A percentile compares a stretch with the other conserved stretches of the same genome.
These are phyloP conservation scores for Leavenworthia alabamica DNA, from an alignment of 345 rosid species.

Conservation along the genomic window DNA sequence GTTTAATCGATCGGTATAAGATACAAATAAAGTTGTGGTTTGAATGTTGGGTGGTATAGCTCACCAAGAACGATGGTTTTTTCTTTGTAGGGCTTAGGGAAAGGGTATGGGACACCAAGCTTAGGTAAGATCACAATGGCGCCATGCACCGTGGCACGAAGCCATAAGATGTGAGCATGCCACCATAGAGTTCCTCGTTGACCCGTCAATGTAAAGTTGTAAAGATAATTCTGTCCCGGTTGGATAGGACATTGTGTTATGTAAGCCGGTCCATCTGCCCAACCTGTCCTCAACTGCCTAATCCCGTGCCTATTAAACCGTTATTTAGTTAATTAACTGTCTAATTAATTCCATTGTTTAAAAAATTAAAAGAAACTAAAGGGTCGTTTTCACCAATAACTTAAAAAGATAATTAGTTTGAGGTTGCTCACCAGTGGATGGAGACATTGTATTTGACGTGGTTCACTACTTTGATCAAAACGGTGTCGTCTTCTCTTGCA, in stretches of 20 bases:
- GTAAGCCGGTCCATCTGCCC: slow-evolving; percentile 94
- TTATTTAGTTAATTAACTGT: neutral
- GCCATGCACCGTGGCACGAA: slow-evolving; percentile 88
- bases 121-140: slow-evolving; percentile 74
- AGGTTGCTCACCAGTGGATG: slow-evolving; percentile 64
- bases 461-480: slow-evolving; percentile 69
- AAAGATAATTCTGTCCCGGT: slow-evolving; percentile 51
- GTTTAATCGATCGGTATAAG: no score
- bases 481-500: slow-evolving; percentile 77
- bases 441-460: slow-evolving; percentile 78
- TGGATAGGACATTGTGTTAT: slow-evolving; percentile 94
- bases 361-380: slow-evolving; percentile 39
- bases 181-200: slow-evolving; percentile 80
- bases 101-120: slow-evolving; percentile 79
- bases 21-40: slow-evolving; percentile 8
- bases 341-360: neutral
- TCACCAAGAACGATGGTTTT: slow-evolving; percentile 40
- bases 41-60: neutral
- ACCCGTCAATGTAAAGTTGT: slow-evolving; percentile 74
- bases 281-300: slow-evolving; percentile 68
- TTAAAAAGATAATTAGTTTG: slow-evolving; percentile 10
- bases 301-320: slow-evolving; percentile 66
- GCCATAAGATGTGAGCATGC: slow-evolving; percentile 96
- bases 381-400: neutral
- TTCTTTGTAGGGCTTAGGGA: slow-evolving; percentile 67